Conservation (phyloP, 2,329 filamentous ascomycete species). For the Cladosporium sp. region DNA sequence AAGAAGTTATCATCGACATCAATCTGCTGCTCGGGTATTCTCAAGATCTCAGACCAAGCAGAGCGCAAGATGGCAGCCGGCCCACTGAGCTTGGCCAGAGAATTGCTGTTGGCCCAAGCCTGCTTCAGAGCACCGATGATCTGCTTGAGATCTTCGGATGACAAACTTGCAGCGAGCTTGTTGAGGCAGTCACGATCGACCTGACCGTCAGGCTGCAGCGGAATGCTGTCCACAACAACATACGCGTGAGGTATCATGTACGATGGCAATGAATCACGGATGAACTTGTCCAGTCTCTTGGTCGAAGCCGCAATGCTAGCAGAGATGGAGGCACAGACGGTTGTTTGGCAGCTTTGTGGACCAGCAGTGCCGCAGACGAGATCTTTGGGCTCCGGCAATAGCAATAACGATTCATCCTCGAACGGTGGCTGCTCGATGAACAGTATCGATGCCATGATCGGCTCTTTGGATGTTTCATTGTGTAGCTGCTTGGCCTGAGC, state of each 20-base stretch:
- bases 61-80: constrained; percentile 38
- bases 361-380: constrained; percentile 11
- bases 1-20: constrained; percentile 57
- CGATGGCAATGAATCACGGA: constrained; percentile 42
- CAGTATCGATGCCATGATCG: constrained; percentile 19
- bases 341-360: constrained; percentile 15
- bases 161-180: constrained; percentile 28
- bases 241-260: constrained; percentile 47
- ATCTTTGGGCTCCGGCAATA: constrained; percentile 26
- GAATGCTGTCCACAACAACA: constrained; percentile 38
- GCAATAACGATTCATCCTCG: constrained; percentile 25
- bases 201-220: constrained; percentile 20
- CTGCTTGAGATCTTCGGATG: constrained; percentile 19
- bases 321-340: constrained; percentile 22
- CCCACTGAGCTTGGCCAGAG: constrained; percentile 30
- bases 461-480: constrained; percentile 13
- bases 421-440: constrained; percentile 32
- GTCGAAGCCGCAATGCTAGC: constrained; percentile 32
- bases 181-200: constrained; percentile 34
- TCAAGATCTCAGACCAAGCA: constrained; percentile 47
- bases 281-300: constrained; percentile 40
- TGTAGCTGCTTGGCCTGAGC: constrained; percentile 23
- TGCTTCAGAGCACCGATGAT: constrained; percentile 24
- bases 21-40: constrained; percentile 44
- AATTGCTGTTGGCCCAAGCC: constrained; percentile 33